Conservation (phyloP, 495 filamentous ascomycete genomes). For the Penicillium silybi region DNA sequence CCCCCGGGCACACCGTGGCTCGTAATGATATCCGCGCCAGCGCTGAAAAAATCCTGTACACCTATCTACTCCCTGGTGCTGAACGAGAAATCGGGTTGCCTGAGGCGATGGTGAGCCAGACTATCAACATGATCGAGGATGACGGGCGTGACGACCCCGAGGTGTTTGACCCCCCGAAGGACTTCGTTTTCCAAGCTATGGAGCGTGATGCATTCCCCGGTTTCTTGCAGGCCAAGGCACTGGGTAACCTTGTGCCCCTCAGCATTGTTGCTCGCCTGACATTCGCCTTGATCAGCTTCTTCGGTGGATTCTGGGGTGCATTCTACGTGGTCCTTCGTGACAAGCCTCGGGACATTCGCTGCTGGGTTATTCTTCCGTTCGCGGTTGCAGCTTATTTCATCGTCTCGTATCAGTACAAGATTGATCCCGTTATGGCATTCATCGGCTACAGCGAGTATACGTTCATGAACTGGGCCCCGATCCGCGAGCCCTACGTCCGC, state of each 20-base stretch:
- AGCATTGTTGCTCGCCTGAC: constrained; percentile 79
- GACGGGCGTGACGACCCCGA: constrained; percentile 91
- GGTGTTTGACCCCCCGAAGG: constrained; percentile 94
- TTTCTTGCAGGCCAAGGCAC: constrained; percentile 88
- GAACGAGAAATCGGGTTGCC: constrained; percentile 95
- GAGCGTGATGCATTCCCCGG: constrained; percentile 97
- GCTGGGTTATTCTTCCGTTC: constrained; percentile 95
- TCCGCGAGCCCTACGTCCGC: constrained; percentile 85
- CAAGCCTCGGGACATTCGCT: constrained; percentile 64
- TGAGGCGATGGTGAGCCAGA: constrained; percentile 67
- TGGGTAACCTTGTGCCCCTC: constrained; percentile 89
- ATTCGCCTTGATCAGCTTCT: constrained; percentile 80
- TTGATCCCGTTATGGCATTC: constrained; percentile 90
- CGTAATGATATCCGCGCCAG: constrained; percentile 85
- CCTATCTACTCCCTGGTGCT: constrained; percentile 83
- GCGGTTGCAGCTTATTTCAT: constrained; percentile 84
- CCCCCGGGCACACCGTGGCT: constrained; percentile 77
- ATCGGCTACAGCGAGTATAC: constrained; percentile 90
- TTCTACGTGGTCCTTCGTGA: constrained; percentile 91
- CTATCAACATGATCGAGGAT: constrained; percentile 79
- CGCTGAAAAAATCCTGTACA: constrained; percentile 96
- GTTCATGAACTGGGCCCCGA: constrained; percentile 79
- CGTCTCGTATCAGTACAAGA: constrained; percentile 84
- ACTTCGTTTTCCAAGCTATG: constrained; percentile 99
- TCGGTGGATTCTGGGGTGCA: constrained; percentile 88